Conservation (phyloP, 768 basidiomycete species). For the Xerocomus potaroensis region DNA sequence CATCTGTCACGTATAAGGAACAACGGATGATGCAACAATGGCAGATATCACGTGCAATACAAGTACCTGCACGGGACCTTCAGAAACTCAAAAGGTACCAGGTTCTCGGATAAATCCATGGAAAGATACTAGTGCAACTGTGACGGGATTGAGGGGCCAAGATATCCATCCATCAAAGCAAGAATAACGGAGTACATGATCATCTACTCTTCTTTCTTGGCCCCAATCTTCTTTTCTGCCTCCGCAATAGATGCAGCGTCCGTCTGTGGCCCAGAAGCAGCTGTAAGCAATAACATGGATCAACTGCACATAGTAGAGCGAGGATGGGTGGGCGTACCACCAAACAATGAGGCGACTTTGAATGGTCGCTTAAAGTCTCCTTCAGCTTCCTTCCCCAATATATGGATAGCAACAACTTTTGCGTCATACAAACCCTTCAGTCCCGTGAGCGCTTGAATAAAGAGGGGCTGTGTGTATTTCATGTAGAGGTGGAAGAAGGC, state of each 20-base stretch:
- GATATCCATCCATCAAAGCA: conserved; percentile 21
- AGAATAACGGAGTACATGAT: conserved; percentile 8
- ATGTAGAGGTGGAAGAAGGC: conserved; percentile 90
- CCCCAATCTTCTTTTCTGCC: conserved; percentile 79
- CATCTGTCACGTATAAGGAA: no score
- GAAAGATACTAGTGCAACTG: conserved; percentile 7
- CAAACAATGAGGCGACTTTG: conserved; percentile 72
- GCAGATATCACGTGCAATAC: no score
- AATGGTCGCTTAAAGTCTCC: conserved; percentile 91
- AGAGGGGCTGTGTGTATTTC: conserved; percentile 93
- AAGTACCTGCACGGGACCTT: no score
- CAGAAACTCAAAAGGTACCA: no score
- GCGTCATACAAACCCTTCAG: conserved; percentile 86
- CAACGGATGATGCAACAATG: no score
- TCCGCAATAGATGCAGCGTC: conserved; percentile 84
- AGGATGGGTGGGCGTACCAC: conserved; percentile 41
- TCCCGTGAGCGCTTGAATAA: conserved; percentile 95
- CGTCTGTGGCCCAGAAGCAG: conserved; percentile 68
- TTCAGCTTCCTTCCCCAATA: conserved; percentile 73
- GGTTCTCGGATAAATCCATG: conserved; percentile 9
- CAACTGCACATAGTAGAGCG: background rate
- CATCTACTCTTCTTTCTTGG: conserved; percentile 73
- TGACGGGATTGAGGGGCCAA: no score
- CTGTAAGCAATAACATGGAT: conserved; percentile 22
- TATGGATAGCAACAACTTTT: conserved; percentile 76